These are phyloP conservation scores for Cornus kousa DNA, from an alignment of 148 eudicot genomes.

Conservation along the genomic window DNA sequence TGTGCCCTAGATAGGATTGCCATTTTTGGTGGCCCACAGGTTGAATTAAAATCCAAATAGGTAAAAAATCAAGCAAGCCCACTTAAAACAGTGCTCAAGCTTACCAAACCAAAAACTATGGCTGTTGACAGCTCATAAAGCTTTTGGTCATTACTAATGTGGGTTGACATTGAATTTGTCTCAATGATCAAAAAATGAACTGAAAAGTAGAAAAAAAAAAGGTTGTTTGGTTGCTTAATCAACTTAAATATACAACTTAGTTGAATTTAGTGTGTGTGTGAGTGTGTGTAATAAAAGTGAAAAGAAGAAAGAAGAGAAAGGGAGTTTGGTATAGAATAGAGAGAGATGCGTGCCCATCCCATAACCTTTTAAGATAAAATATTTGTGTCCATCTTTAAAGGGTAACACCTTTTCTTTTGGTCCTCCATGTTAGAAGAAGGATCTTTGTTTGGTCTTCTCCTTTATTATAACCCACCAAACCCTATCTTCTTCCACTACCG, in stretches of 20 bases:
- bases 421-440: background rate
- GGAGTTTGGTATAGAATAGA: background rate
- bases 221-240: background rate
- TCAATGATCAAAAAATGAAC: background rate
- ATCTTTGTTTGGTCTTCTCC: background rate
- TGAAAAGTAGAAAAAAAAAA: background rate
- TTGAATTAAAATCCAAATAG: too few relatives aligned
- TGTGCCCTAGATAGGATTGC: too few relatives aligned
- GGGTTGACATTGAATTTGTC: background rate
- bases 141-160: background rate
- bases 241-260: background rate
- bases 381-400: background rate
- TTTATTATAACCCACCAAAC: background rate
- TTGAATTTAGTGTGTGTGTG: too few relatives aligned
- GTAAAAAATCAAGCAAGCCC: too few relatives aligned
- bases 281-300: background rate
- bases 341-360: background rate
- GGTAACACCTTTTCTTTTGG: background rate
- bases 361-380: background rate
- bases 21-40: too few relatives aligned
- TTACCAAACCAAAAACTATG: too few relatives aligned
- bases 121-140: constrained; percentile 2
- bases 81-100: too few relatives aligned
- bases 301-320: too few relatives aligned
- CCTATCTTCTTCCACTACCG: background rate